Conservation (phyloP, 805 yeast species). For the Saccharomyces eubayanus region DNA sequence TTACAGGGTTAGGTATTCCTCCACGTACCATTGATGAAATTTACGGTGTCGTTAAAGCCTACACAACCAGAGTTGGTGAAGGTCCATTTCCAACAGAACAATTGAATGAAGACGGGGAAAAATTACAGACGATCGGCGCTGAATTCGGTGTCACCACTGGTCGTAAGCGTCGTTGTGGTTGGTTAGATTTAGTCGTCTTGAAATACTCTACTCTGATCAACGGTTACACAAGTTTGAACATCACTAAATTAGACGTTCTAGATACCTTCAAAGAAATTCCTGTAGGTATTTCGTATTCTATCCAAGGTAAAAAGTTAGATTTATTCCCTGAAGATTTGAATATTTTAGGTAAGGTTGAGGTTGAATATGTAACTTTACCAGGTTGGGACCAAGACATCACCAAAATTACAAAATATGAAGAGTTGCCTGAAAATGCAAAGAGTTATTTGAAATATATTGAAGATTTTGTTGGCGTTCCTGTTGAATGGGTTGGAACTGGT, state of each 20-base stretch:
- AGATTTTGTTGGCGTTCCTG: conserved; percentile 71
- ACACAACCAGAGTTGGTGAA: conserved; percentile 97
- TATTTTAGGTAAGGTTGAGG: conserved; percentile 80
- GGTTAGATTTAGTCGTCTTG: conserved; percentile 94
- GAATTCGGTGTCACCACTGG: conserved; percentile 98
- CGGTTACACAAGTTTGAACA: conserved; percentile 90
- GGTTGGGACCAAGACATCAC: conserved; percentile 92
- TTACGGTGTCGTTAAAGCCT: conserved; percentile 96
- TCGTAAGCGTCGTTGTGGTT: conserved; percentile 97
- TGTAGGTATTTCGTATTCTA: conserved; percentile 76
- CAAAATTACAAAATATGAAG: conserved; percentile 55
- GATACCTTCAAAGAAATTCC: conserved; percentile 83
- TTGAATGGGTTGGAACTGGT: conserved; percentile 97
- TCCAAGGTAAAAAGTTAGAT: conserved; percentile 65
- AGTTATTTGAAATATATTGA: conserved; percentile 79
- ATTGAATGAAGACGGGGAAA: conserved; percentile 76
- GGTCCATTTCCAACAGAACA: conserved; percentile 99
- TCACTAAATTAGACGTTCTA: conserved; percentile 91
- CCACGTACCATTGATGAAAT: conserved; percentile 73
- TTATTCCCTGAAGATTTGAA: conserved; percentile 90
- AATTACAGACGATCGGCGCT: conserved; percentile 84
- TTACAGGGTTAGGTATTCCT: conserved; percentile 95
- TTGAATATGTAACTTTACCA: conserved; percentile 81
- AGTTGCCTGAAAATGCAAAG: conserved; percentile 82
- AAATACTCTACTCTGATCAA: conserved; percentile 86